Base-by-base conservation (phyloP, 176 grass and related monocot species). In the Ananas comosus region DNA sequence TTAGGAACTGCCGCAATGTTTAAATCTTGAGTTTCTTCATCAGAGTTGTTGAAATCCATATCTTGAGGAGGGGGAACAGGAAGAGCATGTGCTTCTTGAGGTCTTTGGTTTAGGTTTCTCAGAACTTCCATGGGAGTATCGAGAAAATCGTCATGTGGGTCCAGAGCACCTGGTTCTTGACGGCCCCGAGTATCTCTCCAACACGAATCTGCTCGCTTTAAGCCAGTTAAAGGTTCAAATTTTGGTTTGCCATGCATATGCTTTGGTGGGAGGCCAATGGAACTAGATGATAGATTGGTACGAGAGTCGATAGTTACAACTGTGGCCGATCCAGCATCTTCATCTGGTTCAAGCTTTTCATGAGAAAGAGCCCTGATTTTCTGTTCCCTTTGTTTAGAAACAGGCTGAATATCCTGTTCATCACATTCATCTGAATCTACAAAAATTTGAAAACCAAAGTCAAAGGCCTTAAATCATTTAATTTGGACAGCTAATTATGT, bases 61-160 rank as follows among this genome's bases (percentile, higher is more conserved):
- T 85, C 86, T 83, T 87, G 80, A 47, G 83, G 78, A 68, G 77
- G 73, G 66, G 76, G 78, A 19, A 75, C 76, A 12, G 74, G 73
- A 59, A 83, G 64, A 65, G 78, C 78, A 66, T 82, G 85, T 77
- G 86, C 80, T 69, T 75, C 76, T 70, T 91, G 78, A 21, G 72
- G 64, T 61, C 66, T 78, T 70, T 61, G 79, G 56, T 73, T 73
- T 10, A 24, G 70, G 72, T 85, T 83, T 75, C 75, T 71, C 23
- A 69, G 64, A 71, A 67, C 74, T 24, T 96, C 91, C 61, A 91
- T 79, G 53, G 91, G 91, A 75, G 87, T 96, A 76, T 85, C 66
- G 12, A 96, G 91, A 70, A 96, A 96, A 76, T 96, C 87, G 48
- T 96, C 85, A 78, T 88, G 87, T 47, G 79, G 87, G 80, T 96